Percentiles rank a stretch among this genome's conserved stretches.
Evolutionary conservation across 139 green algal species (phyloP).

Genomic region (Nannochloris sp.): DNA sequence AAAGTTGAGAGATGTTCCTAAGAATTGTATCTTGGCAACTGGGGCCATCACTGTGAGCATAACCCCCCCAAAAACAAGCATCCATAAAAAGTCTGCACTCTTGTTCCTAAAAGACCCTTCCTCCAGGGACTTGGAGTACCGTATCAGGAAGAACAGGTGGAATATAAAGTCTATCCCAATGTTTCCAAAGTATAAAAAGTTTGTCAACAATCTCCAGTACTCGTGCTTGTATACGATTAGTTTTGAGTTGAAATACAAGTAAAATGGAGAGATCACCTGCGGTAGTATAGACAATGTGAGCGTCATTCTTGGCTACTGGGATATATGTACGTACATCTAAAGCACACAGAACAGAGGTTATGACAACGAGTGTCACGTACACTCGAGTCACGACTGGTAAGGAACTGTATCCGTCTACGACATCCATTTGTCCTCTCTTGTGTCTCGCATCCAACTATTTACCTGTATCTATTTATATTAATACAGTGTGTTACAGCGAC

Average conservation of each 20-base stretch:
- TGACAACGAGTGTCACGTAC: constrained; percentile 90
- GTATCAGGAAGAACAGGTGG: constrained; percentile 99
- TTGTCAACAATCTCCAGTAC: constrained; percentile 92
- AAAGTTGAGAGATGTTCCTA: constrained; percentile 92
- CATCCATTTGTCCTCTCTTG: constrained; percentile 18
- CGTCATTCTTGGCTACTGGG: background rate
- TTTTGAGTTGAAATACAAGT: constrained; percentile 94
- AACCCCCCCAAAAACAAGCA: constrained; percentile 84
- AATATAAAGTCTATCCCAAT: constrained; percentile 97
- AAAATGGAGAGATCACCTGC: constrained; percentile 89
- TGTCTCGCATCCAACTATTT: background rate
- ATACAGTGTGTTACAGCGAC: too few species aligned
- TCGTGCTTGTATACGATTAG: constrained; percentile 85
- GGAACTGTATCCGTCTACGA: constrained; percentile 27
- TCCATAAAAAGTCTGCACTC: constrained; percentile 95
- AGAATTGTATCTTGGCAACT: constrained; percentile 92
- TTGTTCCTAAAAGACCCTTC: constrained; percentile 89
- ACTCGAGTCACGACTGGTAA: constrained; percentile 86
- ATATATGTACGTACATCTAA: constrained; percentile 67
- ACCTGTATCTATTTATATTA: too few species aligned
- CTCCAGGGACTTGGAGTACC: constrained; percentile 94
- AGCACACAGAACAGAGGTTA: constrained; percentile 86
- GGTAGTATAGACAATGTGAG: background rate
- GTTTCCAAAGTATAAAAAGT: constrained; percentile 97
- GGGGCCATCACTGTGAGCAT: constrained; percentile 72